Base-by-base conservation (phyloP, 352 stramenopile species). In the Pythium aquatile region DNA sequence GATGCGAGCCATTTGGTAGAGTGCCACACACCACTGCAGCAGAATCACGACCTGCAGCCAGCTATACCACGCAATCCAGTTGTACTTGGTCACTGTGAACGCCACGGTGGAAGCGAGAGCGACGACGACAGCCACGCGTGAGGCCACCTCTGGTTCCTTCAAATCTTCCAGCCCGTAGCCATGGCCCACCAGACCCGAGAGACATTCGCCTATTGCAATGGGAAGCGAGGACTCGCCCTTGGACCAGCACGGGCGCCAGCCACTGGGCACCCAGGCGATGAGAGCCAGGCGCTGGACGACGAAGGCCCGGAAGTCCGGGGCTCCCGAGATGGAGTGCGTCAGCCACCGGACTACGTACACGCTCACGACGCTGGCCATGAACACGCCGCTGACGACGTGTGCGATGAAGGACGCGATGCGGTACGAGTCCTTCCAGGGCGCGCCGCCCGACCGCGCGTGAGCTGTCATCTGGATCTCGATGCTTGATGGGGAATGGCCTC, bases 1-100 rank as follows among this genome's bases (percentile, higher is more conserved):
- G 32, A 91, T 89, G 46, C 81, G 79, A 20, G 69, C 56, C 63
- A 88, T 74, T 55, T 89, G 79, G 58, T 91, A 91, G 33, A 91
- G 65, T 20, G 81, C 81, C 14, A 88, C 63, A 56, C 83, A 66
- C 79, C 78, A 88, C 63, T 89, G 79, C 53, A 87, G 54, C 33
- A 87, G 71, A n/a, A 87, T 70, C 30, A 85, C 75, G 11, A 84
- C 6, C 54, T 89, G 81, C 37, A 87, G 61, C 17, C 76, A 77
- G 40, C 68, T 74, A 55, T 81, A 86, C 77, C 80, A 90, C 44
- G 81, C 79, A 33, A 87, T 74, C 66, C 65, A 83, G 54, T 87
- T 83, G 71, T 85, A 87, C 56, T 85, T 85, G 74, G 60, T 66
- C 32, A 83, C 35, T 2, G 78, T 58, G 24, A 87, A 56, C 17